Evolutionary conservation across 2,329 filamentous ascomycete species (phyloP).

Genomic region (Claviceps africana): DNA sequence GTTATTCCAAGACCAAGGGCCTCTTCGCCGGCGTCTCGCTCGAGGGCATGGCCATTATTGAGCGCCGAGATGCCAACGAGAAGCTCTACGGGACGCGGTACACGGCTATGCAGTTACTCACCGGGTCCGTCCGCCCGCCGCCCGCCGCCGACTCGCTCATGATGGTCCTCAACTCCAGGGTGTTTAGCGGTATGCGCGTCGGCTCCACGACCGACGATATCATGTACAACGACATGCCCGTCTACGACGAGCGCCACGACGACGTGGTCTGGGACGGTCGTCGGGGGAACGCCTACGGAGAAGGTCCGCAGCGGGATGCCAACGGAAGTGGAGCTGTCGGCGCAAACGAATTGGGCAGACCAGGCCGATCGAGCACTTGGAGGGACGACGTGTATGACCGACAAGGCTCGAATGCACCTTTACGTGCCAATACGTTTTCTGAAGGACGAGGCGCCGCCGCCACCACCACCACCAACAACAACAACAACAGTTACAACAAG

Average conservation of each 20-base stretch:
- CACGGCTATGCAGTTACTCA: conserved; percentile 70
- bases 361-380: conserved; percentile 56
- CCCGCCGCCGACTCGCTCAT: conserved; percentile 74
- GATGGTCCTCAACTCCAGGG: conserved; percentile 68
- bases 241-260: conserved; percentile 75
- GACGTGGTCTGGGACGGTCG: conserved; percentile 73
- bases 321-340: conserved; percentile 24
- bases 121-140: conserved; percentile 63
- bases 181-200: conserved; percentile 56
- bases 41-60: conserved; percentile 84
- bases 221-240: conserved; percentile 89
- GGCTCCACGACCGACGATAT: conserved; percentile 34
- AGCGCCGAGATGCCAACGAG: conserved; percentile 91
- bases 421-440: conserved; percentile 38
- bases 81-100: conserved; percentile 80
- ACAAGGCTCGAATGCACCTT: conserved; percentile 26
- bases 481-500: neutral
- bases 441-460: conserved; percentile 30
- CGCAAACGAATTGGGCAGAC: conserved; percentile 37
- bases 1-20: conserved; percentile 96
- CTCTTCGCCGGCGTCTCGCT: conserved; percentile 90
- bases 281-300: conserved; percentile 55
- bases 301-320: conserved; percentile 34
- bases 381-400: conserved; percentile 62
- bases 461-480: conserved; percentile 34